Evolutionary conservation across 2,329 filamentous ascomycete genomes (phyloP).

Genomic region (Colletotrichum spinosum): DNA sequence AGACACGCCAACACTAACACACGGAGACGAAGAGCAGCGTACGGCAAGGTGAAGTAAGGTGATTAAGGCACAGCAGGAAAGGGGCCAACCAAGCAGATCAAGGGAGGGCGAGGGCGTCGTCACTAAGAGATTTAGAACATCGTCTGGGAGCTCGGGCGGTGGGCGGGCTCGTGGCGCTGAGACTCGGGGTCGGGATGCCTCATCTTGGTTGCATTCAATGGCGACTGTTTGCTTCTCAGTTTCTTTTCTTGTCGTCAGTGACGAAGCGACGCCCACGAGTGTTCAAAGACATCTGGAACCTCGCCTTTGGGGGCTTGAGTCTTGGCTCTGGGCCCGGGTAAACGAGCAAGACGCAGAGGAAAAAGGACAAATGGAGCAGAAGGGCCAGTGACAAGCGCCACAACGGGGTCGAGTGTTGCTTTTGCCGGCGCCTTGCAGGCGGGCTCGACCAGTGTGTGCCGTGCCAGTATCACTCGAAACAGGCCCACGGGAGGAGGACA

Average conservation of each 20-base stretch:
- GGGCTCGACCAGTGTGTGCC: slow-evolving; percentile 9
- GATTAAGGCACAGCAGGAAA: not conserved
- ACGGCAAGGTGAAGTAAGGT: slow-evolving; percentile 9
- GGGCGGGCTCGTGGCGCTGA: slow-evolving; percentile 31
- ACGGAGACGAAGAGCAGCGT: not conserved
- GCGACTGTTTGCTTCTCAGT: slow-evolving; percentile 7
- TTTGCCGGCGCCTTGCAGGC: slow-evolving; percentile 31
- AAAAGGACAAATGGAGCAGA: not conserved
- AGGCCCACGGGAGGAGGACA: too few species aligned
- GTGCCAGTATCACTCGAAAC: slow-evolving; percentile 19
- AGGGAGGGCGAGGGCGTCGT: slow-evolving; percentile 34
- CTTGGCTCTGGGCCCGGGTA: slow-evolving; percentile 2
- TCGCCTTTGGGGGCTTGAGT: slow-evolving; percentile 7
- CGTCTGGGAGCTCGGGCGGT: slow-evolving; percentile 26
- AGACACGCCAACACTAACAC: slow-evolving; percentile 1
- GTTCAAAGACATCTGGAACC: slow-evolving; percentile 24
- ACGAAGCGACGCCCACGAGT: slow-evolving; percentile 31
- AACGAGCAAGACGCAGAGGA: slow-evolving; percentile 2
- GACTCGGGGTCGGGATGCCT: slow-evolving; percentile 23
- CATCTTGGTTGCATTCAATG: not conserved
- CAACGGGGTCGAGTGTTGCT: slow-evolving; percentile 24
- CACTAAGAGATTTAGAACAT: slow-evolving; percentile 25
- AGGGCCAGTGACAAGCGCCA: slow-evolving; percentile 31
- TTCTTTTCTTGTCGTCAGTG: slow-evolving; percentile 4
- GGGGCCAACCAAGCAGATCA: slow-evolving; percentile 21